Percentiles rank a stretch among this genome's conserved stretches.
Conservation (phyloP, 768 basidiomycete species). For the Austroboletus festivus region DNA sequence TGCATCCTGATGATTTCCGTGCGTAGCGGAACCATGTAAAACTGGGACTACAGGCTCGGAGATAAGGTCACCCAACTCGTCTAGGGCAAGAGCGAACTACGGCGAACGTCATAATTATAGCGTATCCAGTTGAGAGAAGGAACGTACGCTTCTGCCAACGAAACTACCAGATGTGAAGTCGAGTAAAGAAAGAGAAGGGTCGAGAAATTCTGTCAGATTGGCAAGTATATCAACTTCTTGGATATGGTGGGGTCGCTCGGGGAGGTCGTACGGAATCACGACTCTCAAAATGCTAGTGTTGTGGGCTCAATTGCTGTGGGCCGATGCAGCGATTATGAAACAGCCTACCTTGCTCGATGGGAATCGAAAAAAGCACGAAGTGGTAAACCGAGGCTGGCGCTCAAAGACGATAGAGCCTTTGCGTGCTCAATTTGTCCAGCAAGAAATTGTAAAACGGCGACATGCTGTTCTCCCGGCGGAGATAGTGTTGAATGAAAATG, state of each 20-base stretch:
- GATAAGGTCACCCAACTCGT: slow-evolving; percentile 25
- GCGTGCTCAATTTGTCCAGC: slow-evolving; percentile 29
- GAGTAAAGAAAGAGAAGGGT: slow-evolving; percentile 11
- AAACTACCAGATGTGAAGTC: slow-evolving; percentile 27
- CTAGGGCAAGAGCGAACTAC: slow-evolving; percentile 29
- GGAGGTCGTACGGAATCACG: background rate
- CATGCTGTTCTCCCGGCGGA: slow-evolving; percentile 16
- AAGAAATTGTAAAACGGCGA: slow-evolving; percentile 24
- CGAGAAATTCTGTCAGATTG: slow-evolving; percentile 22
- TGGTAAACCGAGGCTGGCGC: slow-evolving; percentile 15
- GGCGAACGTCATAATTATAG: background rate
- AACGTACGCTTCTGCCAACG: slow-evolving; percentile 29
- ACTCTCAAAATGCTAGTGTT: slow-evolving; percentile 10
- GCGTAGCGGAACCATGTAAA: background rate
- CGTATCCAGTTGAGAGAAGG: background rate
- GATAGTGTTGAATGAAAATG: slow-evolving; percentile 1
- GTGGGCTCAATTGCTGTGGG: background rate
- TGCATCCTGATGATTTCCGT: slow-evolving; percentile 3
- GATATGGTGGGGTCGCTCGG: background rate
- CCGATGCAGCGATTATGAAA: background rate
- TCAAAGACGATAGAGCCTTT: slow-evolving; percentile 23
- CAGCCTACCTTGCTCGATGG: slow-evolving; percentile 20
- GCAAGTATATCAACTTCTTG: slow-evolving; percentile 7
- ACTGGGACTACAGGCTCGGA: slow-evolving; percentile 1
- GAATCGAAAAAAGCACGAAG: slow-evolving; percentile 21